phyloP scores from a whole-genome alignment of 164 flowering plant species.

The Vitis cinerea region DNA sequence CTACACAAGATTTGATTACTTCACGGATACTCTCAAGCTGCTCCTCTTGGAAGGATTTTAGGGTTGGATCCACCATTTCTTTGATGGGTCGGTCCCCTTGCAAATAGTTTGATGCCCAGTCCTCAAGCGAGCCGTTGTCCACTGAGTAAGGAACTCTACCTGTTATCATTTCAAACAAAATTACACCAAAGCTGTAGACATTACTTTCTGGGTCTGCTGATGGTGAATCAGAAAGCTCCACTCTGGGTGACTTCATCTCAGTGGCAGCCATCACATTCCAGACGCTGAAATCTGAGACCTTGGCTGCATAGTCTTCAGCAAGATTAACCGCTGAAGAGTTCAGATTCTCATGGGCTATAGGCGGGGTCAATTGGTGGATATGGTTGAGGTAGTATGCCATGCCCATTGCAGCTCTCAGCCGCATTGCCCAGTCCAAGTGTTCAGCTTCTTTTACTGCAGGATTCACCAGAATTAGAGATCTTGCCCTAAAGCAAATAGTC shows the following conservation, averaged over 20 bases:
- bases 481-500: too few species aligned
- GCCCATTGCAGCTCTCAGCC: constrained; percentile 79
- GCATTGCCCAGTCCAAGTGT: constrained; percentile 70
- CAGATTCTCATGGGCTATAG: constrained; percentile 45
- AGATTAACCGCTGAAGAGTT: constrained; percentile 56
- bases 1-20: constrained; percentile 46
- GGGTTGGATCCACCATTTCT: constrained; percentile 67
- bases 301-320: constrained; percentile 82
- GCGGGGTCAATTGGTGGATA: constrained; percentile 69
- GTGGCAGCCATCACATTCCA: constrained; percentile 34
- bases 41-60: constrained; percentile 41
- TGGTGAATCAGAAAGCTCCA: constrained; percentile 15
- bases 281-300: constrained; percentile 57
- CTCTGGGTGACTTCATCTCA: constrained; percentile 22
- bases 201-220: constrained; percentile 33
- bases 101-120: constrained; percentile 61
- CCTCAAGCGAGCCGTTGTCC: constrained; percentile 33
- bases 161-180: constrained; percentile 64
- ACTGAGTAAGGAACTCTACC: constrained; percentile 54
- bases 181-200: constrained; percentile 64
- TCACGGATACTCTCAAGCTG: constrained; percentile 49
- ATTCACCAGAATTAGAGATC: background rate
- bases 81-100: constrained; percentile 25
- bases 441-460: constrained; percentile 55
- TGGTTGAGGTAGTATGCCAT: constrained; percentile 76